Evolutionary conservation across 257 asterid genomes (phyloP).

Genomic region (Solanum virginianum): DNA sequence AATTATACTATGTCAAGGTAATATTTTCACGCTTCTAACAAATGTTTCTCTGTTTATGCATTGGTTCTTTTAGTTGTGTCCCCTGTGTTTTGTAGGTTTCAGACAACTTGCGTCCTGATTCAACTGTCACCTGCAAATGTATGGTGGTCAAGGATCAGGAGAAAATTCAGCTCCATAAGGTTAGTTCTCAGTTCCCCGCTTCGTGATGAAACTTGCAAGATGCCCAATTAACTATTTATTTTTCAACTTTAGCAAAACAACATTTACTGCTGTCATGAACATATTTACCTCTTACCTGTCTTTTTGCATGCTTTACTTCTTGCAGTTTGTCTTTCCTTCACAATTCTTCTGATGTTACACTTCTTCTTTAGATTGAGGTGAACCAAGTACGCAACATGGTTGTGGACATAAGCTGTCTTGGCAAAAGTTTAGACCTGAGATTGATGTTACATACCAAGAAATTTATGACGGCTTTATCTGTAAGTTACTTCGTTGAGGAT

Average conservation of each 20-base stretch:
- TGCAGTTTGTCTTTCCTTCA: background rate
- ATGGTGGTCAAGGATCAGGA: slow-evolving; percentile 6
- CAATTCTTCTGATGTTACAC: background rate
- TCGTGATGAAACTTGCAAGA: background rate
- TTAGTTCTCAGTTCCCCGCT: background rate
- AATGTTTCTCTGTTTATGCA: background rate
- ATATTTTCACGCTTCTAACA: background rate
- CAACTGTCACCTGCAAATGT: slow-evolving; percentile 40
- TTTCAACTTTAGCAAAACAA: background rate
- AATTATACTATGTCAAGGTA: slow-evolving; percentile 30
- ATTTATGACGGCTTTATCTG: slow-evolving; percentile 14
- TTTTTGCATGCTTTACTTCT: background rate
- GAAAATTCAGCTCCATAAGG: slow-evolving; percentile 33
- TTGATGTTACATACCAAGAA: slow-evolving; percentile 32
- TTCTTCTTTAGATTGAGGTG: slow-evolving; percentile 15
- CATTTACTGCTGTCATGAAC: background rate
- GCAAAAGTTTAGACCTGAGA: slow-evolving; percentile 30
- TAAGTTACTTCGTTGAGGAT: slow-evolving; percentile 11
- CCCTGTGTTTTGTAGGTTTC: slow-evolving; percentile 16
- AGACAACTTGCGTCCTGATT: slow-evolving; percentile 23
- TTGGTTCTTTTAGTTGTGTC: background rate
- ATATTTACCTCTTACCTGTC: background rate
- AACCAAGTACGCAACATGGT: slow-evolving; percentile 34
- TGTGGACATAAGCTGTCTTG: slow-evolving; percentile 37
- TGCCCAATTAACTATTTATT: background rate